These are phyloP conservation scores for Nakazawaea pomicola DNA, from an alignment of 805 yeast genomes.

Conservation along the genomic window DNA sequence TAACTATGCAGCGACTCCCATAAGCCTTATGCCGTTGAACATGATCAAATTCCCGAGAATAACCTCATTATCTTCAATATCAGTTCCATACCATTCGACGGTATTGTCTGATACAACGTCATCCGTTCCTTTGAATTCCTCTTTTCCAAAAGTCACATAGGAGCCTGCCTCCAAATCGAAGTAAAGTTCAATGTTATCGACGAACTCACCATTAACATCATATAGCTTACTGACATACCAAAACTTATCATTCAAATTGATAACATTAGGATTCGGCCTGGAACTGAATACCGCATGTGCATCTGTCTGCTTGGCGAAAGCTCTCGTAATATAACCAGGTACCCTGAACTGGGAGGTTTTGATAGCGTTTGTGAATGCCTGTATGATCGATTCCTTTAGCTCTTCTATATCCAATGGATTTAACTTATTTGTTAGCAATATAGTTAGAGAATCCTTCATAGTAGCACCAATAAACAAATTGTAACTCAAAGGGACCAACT, in stretches of 20 bases:
- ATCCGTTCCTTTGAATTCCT: background rate
- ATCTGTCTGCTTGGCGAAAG: background rate
- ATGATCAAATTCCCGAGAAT: constrained; percentile 9
- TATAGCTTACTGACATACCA: constrained; percentile 8
- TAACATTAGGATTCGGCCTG: background rate
- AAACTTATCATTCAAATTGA: background rate
- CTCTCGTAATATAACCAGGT: background rate
- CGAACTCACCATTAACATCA: constrained; percentile 6
- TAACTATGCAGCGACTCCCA: background rate
- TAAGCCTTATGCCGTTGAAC: constrained; percentile 6
- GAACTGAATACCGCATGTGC: background rate
- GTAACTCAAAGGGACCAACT: constrained; percentile 1
- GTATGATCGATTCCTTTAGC: background rate
- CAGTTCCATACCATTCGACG: constrained; percentile 13
- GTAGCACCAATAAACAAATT: background rate
- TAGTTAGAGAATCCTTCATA: background rate
- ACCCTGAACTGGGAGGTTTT: background rate
- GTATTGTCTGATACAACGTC: background rate
- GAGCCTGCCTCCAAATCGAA: background rate
- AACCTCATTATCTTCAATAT: background rate
- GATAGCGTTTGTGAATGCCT: background rate
- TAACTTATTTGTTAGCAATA: constrained; percentile 1
- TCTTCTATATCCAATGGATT: background rate
- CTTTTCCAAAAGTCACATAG: constrained; percentile 7
- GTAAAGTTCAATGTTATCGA: constrained; percentile 6